Base-by-base conservation (phyloP, 257 asterid species). In the Lycium barbarum region DNA sequence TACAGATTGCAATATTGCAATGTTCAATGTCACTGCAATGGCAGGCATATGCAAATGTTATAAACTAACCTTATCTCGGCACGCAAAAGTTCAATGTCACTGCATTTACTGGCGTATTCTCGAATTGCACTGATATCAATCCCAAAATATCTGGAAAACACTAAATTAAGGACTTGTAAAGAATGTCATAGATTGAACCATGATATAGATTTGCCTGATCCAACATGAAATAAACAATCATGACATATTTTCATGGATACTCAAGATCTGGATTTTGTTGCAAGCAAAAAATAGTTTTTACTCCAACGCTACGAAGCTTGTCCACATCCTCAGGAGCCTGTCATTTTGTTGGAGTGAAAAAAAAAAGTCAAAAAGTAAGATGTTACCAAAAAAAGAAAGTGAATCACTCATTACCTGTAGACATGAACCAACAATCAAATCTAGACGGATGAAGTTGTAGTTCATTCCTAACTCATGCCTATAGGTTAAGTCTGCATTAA, bases 391-490 rank as follows among this genome's bases (percentile, higher is more conserved):
- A 40, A 84, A 61, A 63, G 70, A 81, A 43, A 35, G 76, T 8
- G 72, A 85, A 73, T 82, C 71, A 36, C 43, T 71, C 47, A 79
- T 85, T 63, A 94, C 99, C 98, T 94, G 98, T 71, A 93, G 88
- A 89, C 99, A 95, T 81, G 99, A 95, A 11, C 99, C 99, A 73
- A 94, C 99, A 53, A 95, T 93, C 88, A 94, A 85, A 88, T 93
- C 98, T 17, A 98, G 98, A 14, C 88, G 94, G 88, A 94, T 93
- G 90, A 95, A 95, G 91, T 92, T 89, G 86, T 94, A 95, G 90
- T 92, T 94, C 98, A 95, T 92, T 83, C 99, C 99, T 80, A 94
- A 94, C 87, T 95, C 98, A 84, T 95, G 99, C 90, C 95, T 86
- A 81, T 95, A 95, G 9, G 96, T 94, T 85, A 95, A 92, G 43